phyloP scores from a whole-genome alignment of 768 basidiomycete species.

The Phaeotremella skinneri region DNA sequence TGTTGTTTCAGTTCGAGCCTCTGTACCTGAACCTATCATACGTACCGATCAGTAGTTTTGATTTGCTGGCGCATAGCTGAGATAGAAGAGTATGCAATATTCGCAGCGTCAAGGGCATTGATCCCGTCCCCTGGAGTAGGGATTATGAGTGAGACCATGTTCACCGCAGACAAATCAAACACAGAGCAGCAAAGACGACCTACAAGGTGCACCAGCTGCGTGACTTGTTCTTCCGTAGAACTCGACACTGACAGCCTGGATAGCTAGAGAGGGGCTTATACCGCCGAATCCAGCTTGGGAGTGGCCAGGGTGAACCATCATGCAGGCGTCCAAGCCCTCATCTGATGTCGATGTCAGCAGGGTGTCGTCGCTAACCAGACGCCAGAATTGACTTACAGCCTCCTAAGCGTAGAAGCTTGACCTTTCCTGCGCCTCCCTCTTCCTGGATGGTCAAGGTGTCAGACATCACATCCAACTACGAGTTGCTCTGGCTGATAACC shows the following conservation, averaged over 20 bases:
- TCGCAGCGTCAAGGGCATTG: slow-evolving; percentile 65
- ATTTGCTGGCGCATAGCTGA: slow-evolving; percentile 83
- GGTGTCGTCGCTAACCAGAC: too few species aligned
- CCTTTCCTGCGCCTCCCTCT: slow-evolving; percentile 41
- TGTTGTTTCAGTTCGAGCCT: background rate
- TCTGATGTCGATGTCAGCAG: background rate
- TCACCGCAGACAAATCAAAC: background rate
- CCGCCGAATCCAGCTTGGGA: slow-evolving; percentile 5
- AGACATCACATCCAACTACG: background rate
- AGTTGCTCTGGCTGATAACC: background rate
- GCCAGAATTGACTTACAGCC: slow-evolving; percentile 19
- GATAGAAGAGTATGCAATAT: slow-evolving; percentile 74
- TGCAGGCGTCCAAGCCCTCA: slow-evolving; percentile 32
- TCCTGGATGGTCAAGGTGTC: slow-evolving; percentile 19
- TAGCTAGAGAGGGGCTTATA: slow-evolving; percentile 17
- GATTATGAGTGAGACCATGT: background rate
- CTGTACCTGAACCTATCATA: too few species aligned
- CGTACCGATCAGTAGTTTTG: slow-evolving; percentile 67
- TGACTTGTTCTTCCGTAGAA: slow-evolving; percentile 34
- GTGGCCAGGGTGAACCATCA: slow-evolving; percentile 33
- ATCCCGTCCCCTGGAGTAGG: slow-evolving; percentile 20
- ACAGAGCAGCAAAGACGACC: background rate
- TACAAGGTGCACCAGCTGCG: slow-evolving; percentile 25
- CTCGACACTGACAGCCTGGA: slow-evolving; percentile 18
- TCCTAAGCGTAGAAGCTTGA: slow-evolving; percentile 28